Evolutionary conservation across 2,329 filamentous ascomycete genomes (phyloP).

Genomic region (Penicillium vulpinum): DNA sequence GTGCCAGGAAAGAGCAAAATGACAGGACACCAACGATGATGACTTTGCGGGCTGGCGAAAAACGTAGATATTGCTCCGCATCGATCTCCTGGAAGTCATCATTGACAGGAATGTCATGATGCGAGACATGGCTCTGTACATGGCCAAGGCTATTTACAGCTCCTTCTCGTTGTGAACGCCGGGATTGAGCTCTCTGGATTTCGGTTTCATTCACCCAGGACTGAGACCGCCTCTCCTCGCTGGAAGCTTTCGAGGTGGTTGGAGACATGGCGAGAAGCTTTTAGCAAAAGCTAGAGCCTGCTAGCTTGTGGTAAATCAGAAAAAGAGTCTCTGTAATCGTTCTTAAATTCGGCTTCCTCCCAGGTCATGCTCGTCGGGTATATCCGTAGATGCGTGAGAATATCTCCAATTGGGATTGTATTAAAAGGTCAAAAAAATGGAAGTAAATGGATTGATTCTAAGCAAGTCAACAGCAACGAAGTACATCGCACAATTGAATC

Average conservation of each 20-base stretch:
- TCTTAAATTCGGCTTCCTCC: slow-evolving; percentile 8
- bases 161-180: slow-evolving; percentile 7
- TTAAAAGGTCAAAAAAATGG: background rate
- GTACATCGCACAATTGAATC: background rate
- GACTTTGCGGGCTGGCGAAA: slow-evolving; percentile 62
- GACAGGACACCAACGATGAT: slow-evolving; percentile 69
- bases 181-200: slow-evolving; percentile 17
- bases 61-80: slow-evolving; percentile 63
- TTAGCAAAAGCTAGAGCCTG: background rate
- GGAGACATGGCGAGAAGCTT: slow-evolving; percentile 10
- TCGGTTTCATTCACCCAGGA: slow-evolving; percentile 11
- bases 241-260: slow-evolving; percentile 13
- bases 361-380: slow-evolving; percentile 5
- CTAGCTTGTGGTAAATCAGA: background rate
- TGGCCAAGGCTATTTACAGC: slow-evolving; percentile 30
- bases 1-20: slow-evolving; percentile 74
- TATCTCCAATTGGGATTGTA: slow-evolving; percentile 5
- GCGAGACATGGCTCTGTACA: slow-evolving; percentile 35
- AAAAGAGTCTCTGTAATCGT: background rate
- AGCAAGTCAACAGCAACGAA: background rate
- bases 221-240: slow-evolving; percentile 12
- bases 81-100: slow-evolving; percentile 44
- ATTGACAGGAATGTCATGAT: slow-evolving; percentile 31
- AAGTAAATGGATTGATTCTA: background rate
- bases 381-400: background rate